phyloP scores from a whole-genome alignment of 2,329 filamentous ascomycete species.

The Metarhizium brunneum region DNA sequence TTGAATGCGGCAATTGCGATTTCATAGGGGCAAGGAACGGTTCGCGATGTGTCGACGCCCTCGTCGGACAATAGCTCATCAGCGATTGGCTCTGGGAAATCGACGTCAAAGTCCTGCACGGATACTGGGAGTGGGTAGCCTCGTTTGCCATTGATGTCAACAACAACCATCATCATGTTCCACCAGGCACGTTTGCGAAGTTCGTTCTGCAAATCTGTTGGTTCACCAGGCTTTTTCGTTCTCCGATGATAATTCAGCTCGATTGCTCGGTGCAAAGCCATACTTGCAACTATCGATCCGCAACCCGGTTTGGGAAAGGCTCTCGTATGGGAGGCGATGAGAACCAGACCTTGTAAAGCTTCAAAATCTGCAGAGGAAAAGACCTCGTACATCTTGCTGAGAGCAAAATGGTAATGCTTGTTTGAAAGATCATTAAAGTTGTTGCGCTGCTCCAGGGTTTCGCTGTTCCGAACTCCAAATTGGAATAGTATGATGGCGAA shows the following conservation, averaged over 20 bases:
- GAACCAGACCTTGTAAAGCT: slow-evolving; percentile 62
- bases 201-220: slow-evolving; percentile 57
- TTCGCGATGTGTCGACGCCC: slow-evolving; percentile 46
- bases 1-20: slow-evolving; percentile 59
- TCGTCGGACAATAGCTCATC: slow-evolving; percentile 62
- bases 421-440: slow-evolving; percentile 58
- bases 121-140: slow-evolving; percentile 69
- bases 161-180: slow-evolving; percentile 55
- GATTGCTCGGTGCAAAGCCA: slow-evolving; percentile 58
- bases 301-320: slow-evolving; percentile 73
- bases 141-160: slow-evolving; percentile 65
- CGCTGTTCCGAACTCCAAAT: slow-evolving; percentile 59
- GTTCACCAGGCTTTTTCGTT: slow-evolving; percentile 38
- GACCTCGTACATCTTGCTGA: slow-evolving; percentile 60
- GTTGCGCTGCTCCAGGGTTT: slow-evolving; percentile 42
- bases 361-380: slow-evolving; percentile 50
- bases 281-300: slow-evolving; percentile 57
- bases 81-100: slow-evolving; percentile 61
- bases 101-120: slow-evolving; percentile 68
- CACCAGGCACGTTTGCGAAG: slow-evolving; percentile 73
- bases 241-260: slow-evolving; percentile 69
- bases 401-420: slow-evolving; percentile 67
- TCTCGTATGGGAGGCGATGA: slow-evolving; percentile 65
- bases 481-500: slow-evolving; percentile 73
- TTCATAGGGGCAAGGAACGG: slow-evolving; percentile 55